These are phyloP conservation scores for Penicilliopsis zonata DNA, from an alignment of 495 filamentous ascomycete genomes.

Conservation along the genomic window DNA sequence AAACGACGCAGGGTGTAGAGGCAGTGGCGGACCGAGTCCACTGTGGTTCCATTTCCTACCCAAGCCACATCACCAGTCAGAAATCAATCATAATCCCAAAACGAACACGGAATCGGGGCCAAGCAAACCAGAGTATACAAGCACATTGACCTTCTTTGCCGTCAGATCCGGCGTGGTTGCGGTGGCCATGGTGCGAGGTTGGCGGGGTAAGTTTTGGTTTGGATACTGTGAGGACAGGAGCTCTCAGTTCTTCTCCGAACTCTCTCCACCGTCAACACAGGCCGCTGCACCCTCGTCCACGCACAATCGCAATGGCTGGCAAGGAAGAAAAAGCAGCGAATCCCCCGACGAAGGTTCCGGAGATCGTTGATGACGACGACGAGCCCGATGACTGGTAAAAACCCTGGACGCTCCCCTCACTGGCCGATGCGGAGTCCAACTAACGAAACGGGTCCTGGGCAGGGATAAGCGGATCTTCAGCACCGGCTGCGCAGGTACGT, in stretches of 20 bases:
- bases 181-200: conserved; percentile 12
- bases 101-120: conserved; percentile 1
- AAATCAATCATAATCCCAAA: too few relatives aligned
- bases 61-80: too few relatives aligned
- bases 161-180: conserved; percentile 36
- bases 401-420: conserved; percentile 4
- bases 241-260: conserved; percentile 1
- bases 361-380: conserved; percentile 66
- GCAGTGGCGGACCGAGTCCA: conserved; percentile 81
- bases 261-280: conserved; percentile 1
- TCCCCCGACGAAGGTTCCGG: conserved; percentile 21
- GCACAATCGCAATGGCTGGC: conserved; percentile 22
- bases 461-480: conserved; percentile 97
- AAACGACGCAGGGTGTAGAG: conserved; percentile 79
- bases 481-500: conserved; percentile 80
- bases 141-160: conserved; percentile 62
- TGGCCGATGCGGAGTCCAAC: neutral
- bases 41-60: conserved; percentile 70
- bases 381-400: conserved; percentile 90
- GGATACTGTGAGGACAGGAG: neutral
- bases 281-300: conserved; percentile 1
- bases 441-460: conserved; percentile 1
- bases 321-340: conserved; percentile 27
- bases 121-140: conserved; percentile 69
- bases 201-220: neutral